Evolutionary conservation across 1,284 basidiomycete species (phyloP), one percentile per base, ranked within the genome.

Genomic region (Ceratobasidium sp.): DNA sequence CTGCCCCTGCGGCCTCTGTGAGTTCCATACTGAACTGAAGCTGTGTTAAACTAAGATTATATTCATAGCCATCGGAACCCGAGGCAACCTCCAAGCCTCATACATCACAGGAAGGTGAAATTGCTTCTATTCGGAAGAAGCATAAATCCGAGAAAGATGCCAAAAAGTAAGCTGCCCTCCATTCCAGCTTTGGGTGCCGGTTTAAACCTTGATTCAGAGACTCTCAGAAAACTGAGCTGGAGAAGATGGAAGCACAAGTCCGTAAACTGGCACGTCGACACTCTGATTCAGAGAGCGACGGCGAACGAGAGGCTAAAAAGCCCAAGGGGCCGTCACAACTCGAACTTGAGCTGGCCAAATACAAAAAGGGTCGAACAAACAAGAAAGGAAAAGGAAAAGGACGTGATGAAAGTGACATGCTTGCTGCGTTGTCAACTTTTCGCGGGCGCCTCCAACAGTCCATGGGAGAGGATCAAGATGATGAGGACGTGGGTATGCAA

Each of bases 241-340:
- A 88, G 76, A 88, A 87, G 75, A 92, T 97, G 86, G 92, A 97
- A 80, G 89, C 88, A 3, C 92, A 95, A 67, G 91, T 98, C 72
- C 88, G 92, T 30, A 90, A 87, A 75, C 84, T 95, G 9, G 84
- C 85, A 25, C 85, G 85, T 72, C 84, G 83, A 63, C 83, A 84
- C 9, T 83, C 81, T 11, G 82, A 80, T 28, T 76, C 76, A 21
- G 86, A 86, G 64, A 86, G 85, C 73, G 88, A 88, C 69, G 87
- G 89, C 14, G 87, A 88, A 73, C 82, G 77, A 6, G 78, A 80
- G 42, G 83, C 80, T 74, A 91, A 90, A 81, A 89, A 88, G 77
- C 78, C 80, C 16, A 76, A 79, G 70, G 89, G 87, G 58, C 87
- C 87, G 67, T 94, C 92, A 0, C 87, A 88, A 62, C 82, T 95